Percentiles rank a stretch among this genome's conserved stretches.
Evolutionary conservation across 768 basidiomycete genomes (phyloP).

Genomic region (Kwoniella sp.): DNA sequence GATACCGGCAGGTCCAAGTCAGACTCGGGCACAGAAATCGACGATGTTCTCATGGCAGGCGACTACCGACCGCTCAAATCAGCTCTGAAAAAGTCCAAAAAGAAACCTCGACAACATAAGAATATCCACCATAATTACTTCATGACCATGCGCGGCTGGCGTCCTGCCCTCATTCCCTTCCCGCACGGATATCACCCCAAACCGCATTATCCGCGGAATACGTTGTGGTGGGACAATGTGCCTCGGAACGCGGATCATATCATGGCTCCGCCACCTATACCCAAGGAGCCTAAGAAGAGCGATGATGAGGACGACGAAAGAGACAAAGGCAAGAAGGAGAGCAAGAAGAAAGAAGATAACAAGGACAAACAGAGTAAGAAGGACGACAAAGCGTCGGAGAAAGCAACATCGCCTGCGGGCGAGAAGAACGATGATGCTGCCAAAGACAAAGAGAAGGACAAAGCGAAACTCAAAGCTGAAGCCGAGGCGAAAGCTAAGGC

Average conservation of each 20-base stretch:
- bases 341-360: neutral
- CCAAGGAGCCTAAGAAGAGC: slow-evolving; percentile 30
- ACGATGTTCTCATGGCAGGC: slow-evolving; percentile 45
- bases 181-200: slow-evolving; percentile 49
- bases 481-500: slow-evolving; percentile 18
- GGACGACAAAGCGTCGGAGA: slow-evolving; percentile 1
- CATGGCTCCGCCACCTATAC: slow-evolving; percentile 35
- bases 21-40: neutral
- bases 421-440: neutral
- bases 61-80: slow-evolving; percentile 45
- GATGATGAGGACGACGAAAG: slow-evolving; percentile 14
- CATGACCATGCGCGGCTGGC: slow-evolving; percentile 48
- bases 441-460: slow-evolving; percentile 10
- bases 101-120: slow-evolving; percentile 41
- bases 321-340: slow-evolving; percentile 6
- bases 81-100: slow-evolving; percentile 46
- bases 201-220: slow-evolving; percentile 36
- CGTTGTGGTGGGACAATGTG: slow-evolving; percentile 49
- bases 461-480: slow-evolving; percentile 24
- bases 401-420: neutral
- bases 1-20: neutral
- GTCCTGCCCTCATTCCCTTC: slow-evolving; percentile 46
- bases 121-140: slow-evolving; percentile 50
- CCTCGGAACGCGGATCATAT: slow-evolving; percentile 44
- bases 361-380: neutral